phyloP scores from a whole-genome alignment of 75 land plant species.

The Azolla pinnata region DNA sequence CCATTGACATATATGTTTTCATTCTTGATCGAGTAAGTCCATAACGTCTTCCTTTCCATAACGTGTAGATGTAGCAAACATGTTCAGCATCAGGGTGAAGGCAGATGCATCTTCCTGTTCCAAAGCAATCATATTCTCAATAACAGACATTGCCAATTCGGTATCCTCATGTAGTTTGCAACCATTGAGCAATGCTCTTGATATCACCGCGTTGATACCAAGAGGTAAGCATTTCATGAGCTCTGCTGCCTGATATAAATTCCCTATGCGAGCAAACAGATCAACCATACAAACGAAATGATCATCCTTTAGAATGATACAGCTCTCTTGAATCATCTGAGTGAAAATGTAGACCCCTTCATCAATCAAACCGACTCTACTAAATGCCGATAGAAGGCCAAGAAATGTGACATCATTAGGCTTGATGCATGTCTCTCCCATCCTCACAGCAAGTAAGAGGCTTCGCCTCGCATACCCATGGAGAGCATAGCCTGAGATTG shows the following conservation, averaged over 20 bases:
- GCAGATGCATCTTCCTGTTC: conserved; percentile 10
- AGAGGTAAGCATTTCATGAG: conserved; percentile 35
- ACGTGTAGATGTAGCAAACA: background rate
- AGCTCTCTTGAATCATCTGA: conserved; percentile 26
- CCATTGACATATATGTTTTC: no score
- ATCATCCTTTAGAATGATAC: conserved; percentile 28
- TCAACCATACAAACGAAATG: conserved; percentile 63
- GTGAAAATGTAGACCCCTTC: conserved; percentile 26
- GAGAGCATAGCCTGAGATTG: conserved; percentile 41
- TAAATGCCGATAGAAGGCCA: conserved; percentile 35
- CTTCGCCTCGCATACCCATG: conserved; percentile 24
- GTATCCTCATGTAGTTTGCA: conserved; percentile 26
- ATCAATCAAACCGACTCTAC: conserved; percentile 44
- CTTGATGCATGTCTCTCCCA: conserved; percentile 14
- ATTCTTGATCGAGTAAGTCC: no score
- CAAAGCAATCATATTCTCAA: background rate
- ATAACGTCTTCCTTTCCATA: no score
- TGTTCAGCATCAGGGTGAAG: conserved; percentile 10
- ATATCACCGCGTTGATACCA: conserved; percentile 32
- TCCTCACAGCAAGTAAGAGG: conserved; percentile 23
- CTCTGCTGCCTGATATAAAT: conserved; percentile 26
- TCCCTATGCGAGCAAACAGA: conserved; percentile 37
- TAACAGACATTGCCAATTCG: conserved; percentile 15
- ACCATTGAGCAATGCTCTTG: conserved; percentile 31
- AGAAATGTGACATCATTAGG: conserved; percentile 29